phyloP scores from a whole-genome alignment of 2,329 filamentous ascomycete species.

The Decorospora gaudefroyi region DNA sequence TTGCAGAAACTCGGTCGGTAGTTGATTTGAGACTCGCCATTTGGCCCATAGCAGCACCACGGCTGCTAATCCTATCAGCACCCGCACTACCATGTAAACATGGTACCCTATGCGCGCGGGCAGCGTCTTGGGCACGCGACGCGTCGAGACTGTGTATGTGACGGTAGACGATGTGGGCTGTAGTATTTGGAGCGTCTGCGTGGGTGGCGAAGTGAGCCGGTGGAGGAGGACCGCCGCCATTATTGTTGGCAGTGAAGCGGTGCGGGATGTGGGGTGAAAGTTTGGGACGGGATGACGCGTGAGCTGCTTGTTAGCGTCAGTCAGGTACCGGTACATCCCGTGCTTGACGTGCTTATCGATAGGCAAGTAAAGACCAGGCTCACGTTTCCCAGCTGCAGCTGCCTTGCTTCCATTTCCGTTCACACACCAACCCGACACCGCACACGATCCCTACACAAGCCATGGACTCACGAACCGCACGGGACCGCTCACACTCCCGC shows the following conservation, averaged over 20 bases:
- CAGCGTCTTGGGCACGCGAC: conserved; percentile 58
- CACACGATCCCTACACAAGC: not conserved
- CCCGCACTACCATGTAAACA: conserved; percentile 52
- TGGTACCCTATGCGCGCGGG: conserved; percentile 53
- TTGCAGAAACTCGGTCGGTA: conserved; percentile 3
- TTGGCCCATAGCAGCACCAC: conserved; percentile 45
- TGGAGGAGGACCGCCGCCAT: conserved; percentile 30
- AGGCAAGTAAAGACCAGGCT: not conserved
- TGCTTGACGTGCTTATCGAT: conserved; percentile 16
- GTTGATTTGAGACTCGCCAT: conserved; percentile 20
- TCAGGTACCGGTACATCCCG: too few species aligned
- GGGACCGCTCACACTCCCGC: conserved; percentile 37
- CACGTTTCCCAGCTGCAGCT: conserved; percentile 1
- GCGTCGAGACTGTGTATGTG: conserved; percentile 88
- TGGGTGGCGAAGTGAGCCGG: conserved; percentile 35
- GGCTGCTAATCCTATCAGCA: conserved; percentile 51
- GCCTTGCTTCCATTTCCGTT: not conserved
- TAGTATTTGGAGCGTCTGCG: conserved; percentile 31
- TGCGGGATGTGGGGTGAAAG: conserved; percentile 9
- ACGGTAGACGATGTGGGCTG: conserved; percentile 78
- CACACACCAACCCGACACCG: not conserved
- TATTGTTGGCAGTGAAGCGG: not conserved
- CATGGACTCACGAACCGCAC: conserved; percentile 20
- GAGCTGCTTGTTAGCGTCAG: too few species aligned
- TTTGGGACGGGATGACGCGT: conserved; percentile 17